Evolutionary conservation across 345 rosid species (phyloP), one percentile per base, ranked within the genome.

Genomic region (Hibiscus tridactylites): DNA sequence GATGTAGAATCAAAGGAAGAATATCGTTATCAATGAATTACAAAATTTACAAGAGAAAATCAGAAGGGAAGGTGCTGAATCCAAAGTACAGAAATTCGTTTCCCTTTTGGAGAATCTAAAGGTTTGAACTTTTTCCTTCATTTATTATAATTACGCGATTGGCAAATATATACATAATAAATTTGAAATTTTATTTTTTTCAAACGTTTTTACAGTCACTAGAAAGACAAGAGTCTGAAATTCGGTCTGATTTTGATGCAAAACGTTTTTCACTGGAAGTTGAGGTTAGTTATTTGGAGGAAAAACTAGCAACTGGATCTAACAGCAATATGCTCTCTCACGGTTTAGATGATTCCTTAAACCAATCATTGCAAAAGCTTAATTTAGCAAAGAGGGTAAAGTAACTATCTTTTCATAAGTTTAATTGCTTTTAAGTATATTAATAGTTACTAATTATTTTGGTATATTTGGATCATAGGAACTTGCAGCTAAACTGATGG

Each of bases 311-410:
- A 9, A 79, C 66, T 61, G 85, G 79, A 6, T 78, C 9, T 68
- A 79, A 81, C 67, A 69, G 58, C 44, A 73, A 82, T 76, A 73
- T 58, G 68, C 70, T 83, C 5, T 74, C 64, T 52, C 80, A 78
- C 65, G 85, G 73, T 76, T 79, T 89, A 10, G 79, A 80, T 65
- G 73, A 49, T 58, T 80, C 79, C 29, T 59, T 87, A 72, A 76
- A 74, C 26, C 75, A 79, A 44, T 80, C 87, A 19, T 12, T 76
- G 75, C 77, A 84, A 78, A 75, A 75, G 65, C 81, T 88, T 65
- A 80, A 88, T 74, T 71, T 76, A 42, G 83, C 81, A 10, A 94
- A 91, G 84, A 91, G 78, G 93, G 93, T 85, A 77, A 49, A 71
- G 19, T 15, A 33, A 31, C 29, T 53, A 8, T 49, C 0, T 29